Conservation (phyloP, 2,329 filamentous ascomycete species). For the Hirsutella minnesotensis region DNA sequence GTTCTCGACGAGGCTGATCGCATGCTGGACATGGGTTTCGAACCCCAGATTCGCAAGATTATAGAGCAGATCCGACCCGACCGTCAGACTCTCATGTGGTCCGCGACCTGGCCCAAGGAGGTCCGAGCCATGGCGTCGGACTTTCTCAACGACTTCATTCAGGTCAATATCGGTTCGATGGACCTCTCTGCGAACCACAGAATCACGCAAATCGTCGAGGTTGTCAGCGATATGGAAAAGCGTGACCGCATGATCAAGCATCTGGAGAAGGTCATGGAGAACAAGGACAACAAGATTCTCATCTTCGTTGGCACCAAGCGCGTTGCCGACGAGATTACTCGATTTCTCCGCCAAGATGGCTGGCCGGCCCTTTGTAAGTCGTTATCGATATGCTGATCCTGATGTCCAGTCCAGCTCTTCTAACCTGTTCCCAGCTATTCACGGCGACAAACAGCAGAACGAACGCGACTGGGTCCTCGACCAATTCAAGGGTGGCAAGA, state of each 20-base stretch:
- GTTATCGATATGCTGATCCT: background rate
- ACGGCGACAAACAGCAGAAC: conserved; percentile 98
- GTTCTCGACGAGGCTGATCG: conserved; percentile 98
- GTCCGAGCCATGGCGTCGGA: conserved; percentile 84
- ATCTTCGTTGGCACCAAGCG: conserved; percentile 93
- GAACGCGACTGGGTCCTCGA: conserved; percentile 99
- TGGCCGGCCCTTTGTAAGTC: conserved; percentile 88
- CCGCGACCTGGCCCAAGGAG: conserved; percentile 98
- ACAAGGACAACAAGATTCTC: conserved; percentile 87
- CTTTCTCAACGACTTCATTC: conserved; percentile 91
- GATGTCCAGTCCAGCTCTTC: conserved; percentile 9
- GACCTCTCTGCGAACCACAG: conserved; percentile 94
- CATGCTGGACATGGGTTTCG: conserved; percentile 99
- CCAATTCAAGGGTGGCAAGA: conserved; percentile 99
- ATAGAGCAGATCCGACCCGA: conserved; percentile 95
- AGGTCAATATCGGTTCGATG: conserved; percentile 96
- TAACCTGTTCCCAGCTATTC: conserved; percentile 55
- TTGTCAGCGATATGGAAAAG: conserved; percentile 94
- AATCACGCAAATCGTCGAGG: conserved; percentile 95
- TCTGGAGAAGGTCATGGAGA: conserved; percentile 94
- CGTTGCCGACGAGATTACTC: conserved; percentile 93
- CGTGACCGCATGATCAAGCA: conserved; percentile 96
- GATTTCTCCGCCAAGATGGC: conserved; percentile 92
- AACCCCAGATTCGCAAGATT: conserved; percentile 98
- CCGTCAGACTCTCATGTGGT: conserved; percentile 99